Evolutionary conservation across 306 rosid genomes (phyloP).

Genomic region (Pyrus pyrifolia): DNA sequence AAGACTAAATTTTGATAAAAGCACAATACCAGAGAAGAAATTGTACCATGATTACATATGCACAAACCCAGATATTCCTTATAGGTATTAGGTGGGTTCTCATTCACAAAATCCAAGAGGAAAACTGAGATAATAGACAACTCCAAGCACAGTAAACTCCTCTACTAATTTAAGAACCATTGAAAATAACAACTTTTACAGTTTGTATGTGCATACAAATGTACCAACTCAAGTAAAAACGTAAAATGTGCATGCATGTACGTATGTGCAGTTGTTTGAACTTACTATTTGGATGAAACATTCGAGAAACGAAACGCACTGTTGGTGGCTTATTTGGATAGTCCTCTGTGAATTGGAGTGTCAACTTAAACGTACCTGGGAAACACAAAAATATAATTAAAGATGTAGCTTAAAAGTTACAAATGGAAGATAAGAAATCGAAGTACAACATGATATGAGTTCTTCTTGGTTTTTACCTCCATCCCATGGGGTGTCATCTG

Average conservation of each 20-base stretch:
- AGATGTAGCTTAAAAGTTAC: not conserved
- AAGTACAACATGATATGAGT: constrained; percentile 2
- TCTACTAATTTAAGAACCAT: not conserved
- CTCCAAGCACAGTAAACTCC: not conserved
- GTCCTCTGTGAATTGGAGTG: constrained; percentile 86
- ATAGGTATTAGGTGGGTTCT: not conserved
- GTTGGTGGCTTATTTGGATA: constrained; percentile 97
- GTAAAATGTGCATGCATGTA: not conserved
- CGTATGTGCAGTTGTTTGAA: not conserved
- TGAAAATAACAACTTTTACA: not conserved
- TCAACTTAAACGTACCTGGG: constrained; percentile 92
- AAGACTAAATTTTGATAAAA: not conserved
- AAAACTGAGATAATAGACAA: not conserved
- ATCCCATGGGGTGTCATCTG: constrained; percentile 98
- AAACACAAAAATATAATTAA: constrained; percentile 11
- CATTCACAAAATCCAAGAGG: not conserved
- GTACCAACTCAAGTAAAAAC: not conserved
- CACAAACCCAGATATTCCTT: not conserved
- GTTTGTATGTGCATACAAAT: not conserved
- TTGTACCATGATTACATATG: not conserved
- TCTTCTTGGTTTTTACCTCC: constrained; percentile 55
- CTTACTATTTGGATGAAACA: constrained; percentile 99
- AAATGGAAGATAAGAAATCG: not conserved
- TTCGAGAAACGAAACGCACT: constrained; percentile 91
- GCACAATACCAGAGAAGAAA: not conserved